Evolutionary conservation across 129 eudicot genomes (phyloP), one percentile per base, ranked within the genome.

Genomic region (Centaurea solstitialis): DNA sequence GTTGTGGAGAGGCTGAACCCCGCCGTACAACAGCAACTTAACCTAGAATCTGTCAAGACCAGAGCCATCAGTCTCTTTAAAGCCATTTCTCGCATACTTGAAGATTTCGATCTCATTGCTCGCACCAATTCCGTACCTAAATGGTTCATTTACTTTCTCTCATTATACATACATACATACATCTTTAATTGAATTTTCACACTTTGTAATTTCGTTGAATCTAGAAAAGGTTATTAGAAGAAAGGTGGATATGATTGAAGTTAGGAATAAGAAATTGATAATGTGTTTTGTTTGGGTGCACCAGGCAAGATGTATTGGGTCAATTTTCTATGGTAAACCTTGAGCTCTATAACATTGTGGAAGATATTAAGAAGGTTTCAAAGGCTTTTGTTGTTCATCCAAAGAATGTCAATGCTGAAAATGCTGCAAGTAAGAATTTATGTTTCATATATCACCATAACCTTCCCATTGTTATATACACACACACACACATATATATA

Each of bases 261-360:
- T 15, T 4, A 6, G 15, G 7, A 17, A 26, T 17, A 20, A 12
- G n/a, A 22, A 28, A 43, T 18, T 45, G n/a, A n/a, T n/a, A n/a
- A n/a, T 38, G 72, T 30, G 6, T 24, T 2, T 9, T 74, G n/a
- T 9, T 39, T 73, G 74, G 39, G 59, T 84, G 33, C 61, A 57
- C 68, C 89, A 92, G 99, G 99, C 98, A 96, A 68, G 94, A 93
- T 85, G 87, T 91, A 11, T 69, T 91, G 72, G 89, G 95, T 41
- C 98, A 96, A 68, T 96, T 93, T 82, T 96, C 99, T 3, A 96
- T 96, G 99, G 97, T 96, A 23, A 93, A 96, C 88, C 92, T 96
- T 41, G 99, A 93, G 88, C 93, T 96, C 7, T 96, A 77, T 76
- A 93, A 91, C 82, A 93, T 96, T 71, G 97, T 96, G 28, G 98